Evolutionary conservation across 352 stramenopile species (phyloP).

Genomic region (Globisporangium paroecandrum): DNA sequence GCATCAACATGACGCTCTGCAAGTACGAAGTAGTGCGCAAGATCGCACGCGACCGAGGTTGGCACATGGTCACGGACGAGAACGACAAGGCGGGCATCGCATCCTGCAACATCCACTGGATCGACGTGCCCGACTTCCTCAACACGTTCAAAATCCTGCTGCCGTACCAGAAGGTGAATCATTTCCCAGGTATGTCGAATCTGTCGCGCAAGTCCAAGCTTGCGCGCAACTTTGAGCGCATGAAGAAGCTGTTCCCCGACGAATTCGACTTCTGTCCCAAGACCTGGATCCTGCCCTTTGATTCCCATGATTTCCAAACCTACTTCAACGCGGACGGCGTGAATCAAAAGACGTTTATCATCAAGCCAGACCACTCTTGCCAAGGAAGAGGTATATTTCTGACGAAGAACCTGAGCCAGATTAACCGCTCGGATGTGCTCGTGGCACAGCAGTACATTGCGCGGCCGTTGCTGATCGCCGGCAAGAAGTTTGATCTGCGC

Average conservation of each 20-base stretch:
- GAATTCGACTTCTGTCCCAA: constrained; percentile 94
- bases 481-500: constrained; percentile 93
- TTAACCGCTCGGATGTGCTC: constrained; percentile 83
- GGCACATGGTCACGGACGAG: constrained; percentile 72
- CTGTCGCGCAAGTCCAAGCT: constrained; percentile 94
- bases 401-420: constrained; percentile 87
- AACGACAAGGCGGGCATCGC: constrained; percentile 58
- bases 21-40: constrained; percentile 84
- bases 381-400: constrained; percentile 94
- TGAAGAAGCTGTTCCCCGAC: constrained; percentile 92
- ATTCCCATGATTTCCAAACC: constrained; percentile 90
- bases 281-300: constrained; percentile 96
- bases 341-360: constrained; percentile 92
- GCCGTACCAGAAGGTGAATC: constrained; percentile 94
- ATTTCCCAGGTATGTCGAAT: constrained; percentile 95
- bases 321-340: constrained; percentile 89
- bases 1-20: constrained; percentile 71
- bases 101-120: constrained; percentile 93
- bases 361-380: constrained; percentile 92
- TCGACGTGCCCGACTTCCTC: constrained; percentile 91
- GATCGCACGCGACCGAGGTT: constrained; percentile 69
- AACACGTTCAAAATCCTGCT: constrained; percentile 86
- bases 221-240: constrained; percentile 93
- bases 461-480: constrained; percentile 71
- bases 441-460: constrained; percentile 86